Evolutionary conservation across 106 monocot species (phyloP).

Genomic region (Cymbidium sinense): DNA sequence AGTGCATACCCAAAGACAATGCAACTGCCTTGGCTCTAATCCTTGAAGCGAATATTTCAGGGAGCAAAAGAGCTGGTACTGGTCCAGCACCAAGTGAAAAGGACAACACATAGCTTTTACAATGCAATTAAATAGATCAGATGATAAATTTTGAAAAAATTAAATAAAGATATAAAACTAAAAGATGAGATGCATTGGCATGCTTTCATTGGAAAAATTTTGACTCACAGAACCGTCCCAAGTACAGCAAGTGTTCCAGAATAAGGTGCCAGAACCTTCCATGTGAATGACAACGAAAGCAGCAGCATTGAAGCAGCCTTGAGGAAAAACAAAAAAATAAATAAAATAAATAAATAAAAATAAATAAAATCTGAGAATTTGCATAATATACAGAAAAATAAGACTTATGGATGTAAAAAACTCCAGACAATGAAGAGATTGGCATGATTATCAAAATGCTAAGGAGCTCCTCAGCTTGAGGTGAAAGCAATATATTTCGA

Average conservation of each 20-base stretch:
- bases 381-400: neutral
- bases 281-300: conserved; percentile 82
- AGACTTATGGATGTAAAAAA: neutral
- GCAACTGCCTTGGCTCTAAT: conserved; percentile 99
- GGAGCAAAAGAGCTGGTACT: conserved; percentile 89
- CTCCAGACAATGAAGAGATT: neutral
- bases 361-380: too few relatives aligned
- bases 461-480: neutral
- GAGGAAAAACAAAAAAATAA: conserved; percentile 10
- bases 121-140: neutral
- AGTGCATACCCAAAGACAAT: conserved; percentile 93
- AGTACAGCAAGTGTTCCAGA: conserved; percentile 84
- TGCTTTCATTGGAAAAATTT: neutral
- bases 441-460: neutral
- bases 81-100: conserved; percentile 97
- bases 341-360: neutral
- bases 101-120: conserved; percentile 80
- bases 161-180: conserved; percentile 6
- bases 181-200: neutral
- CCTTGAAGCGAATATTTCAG: conserved; percentile 97
- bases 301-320: conserved; percentile 57
- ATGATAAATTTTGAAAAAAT: conserved; percentile 5
- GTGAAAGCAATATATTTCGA: neutral
- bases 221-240: conserved; percentile 90
- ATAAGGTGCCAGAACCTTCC: conserved; percentile 81